These are phyloP conservation scores for Aspergillus aculeatinus DNA, from an alignment of 2,329 filamentous ascomycete species.

Conservation along the genomic window DNA sequence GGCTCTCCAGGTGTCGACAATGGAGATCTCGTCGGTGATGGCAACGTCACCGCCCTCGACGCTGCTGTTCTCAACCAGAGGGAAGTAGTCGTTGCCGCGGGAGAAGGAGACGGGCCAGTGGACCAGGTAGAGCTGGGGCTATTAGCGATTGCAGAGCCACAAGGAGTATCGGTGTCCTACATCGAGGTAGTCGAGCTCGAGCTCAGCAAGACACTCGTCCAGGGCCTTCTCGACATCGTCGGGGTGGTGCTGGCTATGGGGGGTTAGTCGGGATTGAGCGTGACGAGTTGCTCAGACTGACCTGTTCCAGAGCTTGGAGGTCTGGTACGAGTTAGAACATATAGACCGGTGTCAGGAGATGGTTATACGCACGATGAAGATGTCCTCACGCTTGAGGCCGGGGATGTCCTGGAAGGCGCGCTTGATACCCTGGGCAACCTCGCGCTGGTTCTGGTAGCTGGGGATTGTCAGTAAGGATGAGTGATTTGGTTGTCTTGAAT, in stretches of 20 bases:
- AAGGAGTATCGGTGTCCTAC: conserved; percentile 39
- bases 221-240: conserved; percentile 53
- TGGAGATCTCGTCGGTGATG: conserved; percentile 47
- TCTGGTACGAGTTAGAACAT: conserved; percentile 31
- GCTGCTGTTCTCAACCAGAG: conserved; percentile 40
- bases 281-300: neutral
- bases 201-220: conserved; percentile 52
- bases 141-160: conserved; percentile 6
- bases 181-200: conserved; percentile 56
- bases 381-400: conserved; percentile 42
- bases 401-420: conserved; percentile 39
- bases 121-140: conserved; percentile 38
- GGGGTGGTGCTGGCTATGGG: conserved; percentile 44
- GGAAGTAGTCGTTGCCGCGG: conserved; percentile 47
- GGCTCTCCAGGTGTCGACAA: conserved; percentile 47
- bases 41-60: conserved; percentile 40
- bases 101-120: conserved; percentile 50
- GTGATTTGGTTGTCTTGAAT: neutral
- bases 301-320: conserved; percentile 62
- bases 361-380: conserved; percentile 36
- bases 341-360: too few relatives aligned
- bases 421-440: conserved; percentile 37
- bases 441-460: conserved; percentile 42
- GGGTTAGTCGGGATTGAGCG: neutral
- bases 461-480: neutral